A percentile compares a stretch with the other conserved stretches of the same genome.
Conservation (phyloP, 225 moss, liverwort and hornwort species). For the Polytrichum commune region DNA sequence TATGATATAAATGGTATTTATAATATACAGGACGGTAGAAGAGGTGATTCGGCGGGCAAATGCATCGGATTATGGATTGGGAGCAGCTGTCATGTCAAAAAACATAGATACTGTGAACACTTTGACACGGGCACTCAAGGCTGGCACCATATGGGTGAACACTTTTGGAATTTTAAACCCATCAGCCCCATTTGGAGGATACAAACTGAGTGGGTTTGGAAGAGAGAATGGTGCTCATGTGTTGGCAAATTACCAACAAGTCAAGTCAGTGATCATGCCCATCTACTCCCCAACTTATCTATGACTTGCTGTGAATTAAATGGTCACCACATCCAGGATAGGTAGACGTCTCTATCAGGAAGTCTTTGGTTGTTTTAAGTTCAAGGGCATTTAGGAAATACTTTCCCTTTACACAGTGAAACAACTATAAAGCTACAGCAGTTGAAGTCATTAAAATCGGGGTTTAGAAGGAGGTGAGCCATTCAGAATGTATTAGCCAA, state of each 20-base stretch:
- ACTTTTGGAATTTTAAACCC: slow-evolving; percentile 30
- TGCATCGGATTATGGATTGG: slow-evolving; percentile 40
- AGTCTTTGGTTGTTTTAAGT: too few relatives aligned
- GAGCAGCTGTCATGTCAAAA: slow-evolving; percentile 51
- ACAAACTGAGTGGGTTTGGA: slow-evolving; percentile 55
- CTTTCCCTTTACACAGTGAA: too few relatives aligned
- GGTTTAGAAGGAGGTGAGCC: too few relatives aligned
- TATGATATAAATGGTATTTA: too few relatives aligned
- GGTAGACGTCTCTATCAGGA: too few relatives aligned
- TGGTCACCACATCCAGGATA: too few relatives aligned
- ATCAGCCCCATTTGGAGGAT: slow-evolving; percentile 58
- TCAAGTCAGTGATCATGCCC: slow-evolving; percentile 55
- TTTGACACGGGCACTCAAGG: slow-evolving; percentile 35
- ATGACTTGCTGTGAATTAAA: slow-evolving; percentile 5
- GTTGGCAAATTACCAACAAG: slow-evolving; percentile 50
- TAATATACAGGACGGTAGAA: slow-evolving; percentile 39
- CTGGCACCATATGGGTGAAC: slow-evolving; percentile 60
- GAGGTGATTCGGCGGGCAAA: slow-evolving; percentile 54
- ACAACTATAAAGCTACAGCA: too few relatives aligned
- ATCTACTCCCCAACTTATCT: slow-evolving; percentile 30
- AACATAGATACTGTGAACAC: slow-evolving; percentile 47
- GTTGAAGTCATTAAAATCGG: too few relatives aligned
- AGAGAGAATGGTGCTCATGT: slow-evolving; percentile 49
- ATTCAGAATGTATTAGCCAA: too few relatives aligned
- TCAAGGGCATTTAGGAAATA: too few relatives aligned